Percentiles rank a stretch among this genome's conserved stretches.
phyloP scores from a whole-genome alignment of 2,329 filamentous ascomycete genomes.

The Sclerotinia subarctica region DNA sequence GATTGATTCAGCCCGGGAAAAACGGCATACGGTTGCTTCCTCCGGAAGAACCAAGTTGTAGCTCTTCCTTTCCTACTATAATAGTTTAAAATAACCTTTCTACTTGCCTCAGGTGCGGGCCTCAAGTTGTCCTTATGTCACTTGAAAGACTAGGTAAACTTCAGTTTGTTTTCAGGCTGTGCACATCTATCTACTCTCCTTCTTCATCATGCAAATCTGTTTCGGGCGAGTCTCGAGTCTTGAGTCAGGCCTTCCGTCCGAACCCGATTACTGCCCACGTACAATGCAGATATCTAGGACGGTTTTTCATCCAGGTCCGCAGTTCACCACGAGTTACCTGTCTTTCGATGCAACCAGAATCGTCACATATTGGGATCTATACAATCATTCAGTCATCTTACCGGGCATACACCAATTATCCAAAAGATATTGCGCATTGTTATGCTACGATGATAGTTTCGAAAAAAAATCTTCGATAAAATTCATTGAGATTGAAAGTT shows the following conservation, averaged over 20 bases:
- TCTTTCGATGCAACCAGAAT: not conserved
- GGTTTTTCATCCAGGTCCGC: accelerated
- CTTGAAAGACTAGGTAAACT: not conserved
- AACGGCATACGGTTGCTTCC: not conserved
- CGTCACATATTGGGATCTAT: no score
- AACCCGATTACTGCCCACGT: no score
- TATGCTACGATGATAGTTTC: not conserved
- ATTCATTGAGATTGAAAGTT: not conserved
- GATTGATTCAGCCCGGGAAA: not conserved
- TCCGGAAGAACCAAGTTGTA: not conserved
- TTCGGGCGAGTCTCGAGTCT: not conserved
- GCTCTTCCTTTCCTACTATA: no score
- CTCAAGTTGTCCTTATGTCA: not conserved
- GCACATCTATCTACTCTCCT: not conserved
- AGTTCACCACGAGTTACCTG: no score
- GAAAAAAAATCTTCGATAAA: not conserved
- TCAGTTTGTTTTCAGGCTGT: not conserved
- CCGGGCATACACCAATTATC: not conserved
- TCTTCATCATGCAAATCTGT: not conserved
- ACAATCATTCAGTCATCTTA: not conserved
- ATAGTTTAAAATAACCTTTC: no score
- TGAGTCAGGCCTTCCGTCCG: no score
- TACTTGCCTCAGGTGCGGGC: not conserved
- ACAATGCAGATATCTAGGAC: not conserved
- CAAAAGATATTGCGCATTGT: not conserved